These are phyloP conservation scores for Golubevia sp. DNA, from an alignment of 1,284 basidiomycete genomes.

Conservation along the genomic window DNA sequence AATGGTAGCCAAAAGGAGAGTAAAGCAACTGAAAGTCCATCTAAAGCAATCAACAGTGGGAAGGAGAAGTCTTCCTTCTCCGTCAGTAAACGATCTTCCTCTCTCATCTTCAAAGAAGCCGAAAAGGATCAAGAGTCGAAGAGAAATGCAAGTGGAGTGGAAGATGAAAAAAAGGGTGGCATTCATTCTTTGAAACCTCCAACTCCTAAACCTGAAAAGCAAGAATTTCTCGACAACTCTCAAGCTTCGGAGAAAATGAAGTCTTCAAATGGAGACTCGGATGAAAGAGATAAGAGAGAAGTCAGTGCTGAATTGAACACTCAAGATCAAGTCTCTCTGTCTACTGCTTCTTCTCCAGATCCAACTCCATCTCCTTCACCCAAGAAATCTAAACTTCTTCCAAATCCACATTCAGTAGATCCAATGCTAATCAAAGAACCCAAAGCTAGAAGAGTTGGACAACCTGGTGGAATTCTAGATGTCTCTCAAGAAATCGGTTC, in stretches of 20 bases:
- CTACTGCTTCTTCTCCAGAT: not conserved
- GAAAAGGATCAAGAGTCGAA: too few relatives aligned
- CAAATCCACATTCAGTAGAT: slow-evolving; percentile 42
- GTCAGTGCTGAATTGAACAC: not conserved
- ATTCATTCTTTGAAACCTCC: not conserved
- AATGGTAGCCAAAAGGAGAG: too few relatives aligned
- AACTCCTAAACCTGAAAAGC: not conserved
- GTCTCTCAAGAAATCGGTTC: not conserved
- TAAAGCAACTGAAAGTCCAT: not conserved
- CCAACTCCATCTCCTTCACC: not conserved
- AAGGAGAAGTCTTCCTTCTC: not conserved
- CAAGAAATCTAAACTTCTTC: slow-evolving; percentile 14
- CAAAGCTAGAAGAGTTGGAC: slow-evolving; percentile 10
- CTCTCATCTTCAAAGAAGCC: not conserved
- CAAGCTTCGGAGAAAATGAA: not conserved
- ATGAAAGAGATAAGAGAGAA: not conserved
- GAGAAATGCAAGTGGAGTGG: not conserved
- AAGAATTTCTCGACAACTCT: not conserved
- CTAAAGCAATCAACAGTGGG: too few relatives aligned
- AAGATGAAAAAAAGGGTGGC: not conserved
- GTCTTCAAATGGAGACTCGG: too few relatives aligned
- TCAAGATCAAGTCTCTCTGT: not conserved
- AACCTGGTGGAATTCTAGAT: not conserved
- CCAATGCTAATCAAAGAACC: slow-evolving; percentile 32
- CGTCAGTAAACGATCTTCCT: not conserved